These are phyloP conservation scores for Agrocybe chaxingu DNA, from an alignment of 768 basidiomycete species.

Conservation along the genomic window DNA sequence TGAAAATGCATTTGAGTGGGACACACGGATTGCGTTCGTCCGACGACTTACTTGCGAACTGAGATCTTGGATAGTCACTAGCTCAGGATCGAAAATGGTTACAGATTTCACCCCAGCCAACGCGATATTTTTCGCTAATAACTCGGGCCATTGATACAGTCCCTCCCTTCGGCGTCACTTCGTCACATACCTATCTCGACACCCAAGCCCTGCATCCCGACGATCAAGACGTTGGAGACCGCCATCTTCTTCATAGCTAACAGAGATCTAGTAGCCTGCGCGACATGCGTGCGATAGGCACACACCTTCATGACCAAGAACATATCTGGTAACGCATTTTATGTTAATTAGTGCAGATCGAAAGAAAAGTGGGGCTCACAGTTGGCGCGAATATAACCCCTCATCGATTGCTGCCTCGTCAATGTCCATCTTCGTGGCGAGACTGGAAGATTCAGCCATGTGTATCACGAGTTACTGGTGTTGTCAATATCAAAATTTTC, in stretches of 20 bases:
- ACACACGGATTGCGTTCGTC: background rate
- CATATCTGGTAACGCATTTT: slow-evolving; percentile 52
- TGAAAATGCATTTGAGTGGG: slow-evolving; percentile 24
- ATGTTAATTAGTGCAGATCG: background rate
- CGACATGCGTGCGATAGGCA: background rate
- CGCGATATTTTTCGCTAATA: slow-evolving; percentile 86
- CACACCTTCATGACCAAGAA: slow-evolving; percentile 93
- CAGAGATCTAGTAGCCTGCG: slow-evolving; percentile 3
- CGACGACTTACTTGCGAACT: slow-evolving; percentile 75
- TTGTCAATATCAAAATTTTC: slow-evolving; percentile 12
- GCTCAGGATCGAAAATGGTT: slow-evolving; percentile 91
- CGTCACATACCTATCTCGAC: slow-evolving; percentile 78
- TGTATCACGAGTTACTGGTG: slow-evolving; percentile 2
- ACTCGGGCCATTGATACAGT: slow-evolving; percentile 2
- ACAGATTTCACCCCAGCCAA: slow-evolving; percentile 98
- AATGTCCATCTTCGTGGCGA: slow-evolving; percentile 68
- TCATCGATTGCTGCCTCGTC: slow-evolving; percentile 90
- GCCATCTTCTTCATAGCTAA: slow-evolving; percentile 99
- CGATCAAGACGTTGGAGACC: slow-evolving; percentile 87
- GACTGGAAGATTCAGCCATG: slow-evolving; percentile 38
- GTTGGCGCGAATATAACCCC: slow-evolving; percentile 89
- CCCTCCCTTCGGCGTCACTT: slow-evolving; percentile 2
- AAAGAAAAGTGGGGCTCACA: slow-evolving; percentile 50
- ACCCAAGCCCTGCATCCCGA: slow-evolving; percentile 89
- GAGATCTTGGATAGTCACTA: slow-evolving; percentile 83